Conservation (phyloP, 2,329 filamentous ascomycete genomes). For the Lasiodiplodia sp. region DNA sequence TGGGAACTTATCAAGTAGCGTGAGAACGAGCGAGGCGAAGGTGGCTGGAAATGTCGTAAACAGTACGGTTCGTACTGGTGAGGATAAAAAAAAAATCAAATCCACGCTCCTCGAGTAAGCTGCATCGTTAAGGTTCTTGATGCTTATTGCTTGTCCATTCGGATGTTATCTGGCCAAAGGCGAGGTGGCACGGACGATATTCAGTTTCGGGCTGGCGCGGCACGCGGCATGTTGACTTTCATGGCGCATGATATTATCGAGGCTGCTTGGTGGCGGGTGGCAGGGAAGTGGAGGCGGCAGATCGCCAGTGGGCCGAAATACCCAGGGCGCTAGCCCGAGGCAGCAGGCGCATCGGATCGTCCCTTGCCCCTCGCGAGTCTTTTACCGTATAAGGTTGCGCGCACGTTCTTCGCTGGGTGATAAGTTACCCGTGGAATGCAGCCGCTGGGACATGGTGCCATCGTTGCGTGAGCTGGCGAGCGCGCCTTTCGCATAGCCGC, state of each 20-base stretch:
- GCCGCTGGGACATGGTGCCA: not conserved
- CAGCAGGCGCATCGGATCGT: slow-evolving; percentile 25
- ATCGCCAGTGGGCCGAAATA: slow-evolving; percentile 13
- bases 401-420: slow-evolving; percentile 16
- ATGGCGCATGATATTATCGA: not conserved
- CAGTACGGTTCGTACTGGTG: not conserved
- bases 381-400: slow-evolving; percentile 11
- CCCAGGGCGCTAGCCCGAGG: slow-evolving; percentile 8
- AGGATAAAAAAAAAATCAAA: not conserved
- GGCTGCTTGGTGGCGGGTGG: not conserved
- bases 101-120: not conserved
- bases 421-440: slow-evolving; percentile 4
- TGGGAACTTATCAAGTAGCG: not conserved
- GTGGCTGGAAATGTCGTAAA: not conserved
- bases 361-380: slow-evolving; percentile 1
- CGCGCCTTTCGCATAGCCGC: not conserved
- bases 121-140: not conserved
- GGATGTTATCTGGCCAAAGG: not conserved
- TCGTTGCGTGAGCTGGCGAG: slow-evolving; percentile 10
- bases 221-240: not conserved
- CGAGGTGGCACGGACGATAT: not conserved
- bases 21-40: not conserved
- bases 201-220: not conserved
- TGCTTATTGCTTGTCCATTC: not conserved
- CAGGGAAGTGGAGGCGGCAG: slow-evolving; percentile 12